Percentiles rank a stretch among this genome's conserved stretches.
phyloP scores from a whole-genome alignment of 495 filamentous ascomycete species.

The Daldinia loculata region DNA sequence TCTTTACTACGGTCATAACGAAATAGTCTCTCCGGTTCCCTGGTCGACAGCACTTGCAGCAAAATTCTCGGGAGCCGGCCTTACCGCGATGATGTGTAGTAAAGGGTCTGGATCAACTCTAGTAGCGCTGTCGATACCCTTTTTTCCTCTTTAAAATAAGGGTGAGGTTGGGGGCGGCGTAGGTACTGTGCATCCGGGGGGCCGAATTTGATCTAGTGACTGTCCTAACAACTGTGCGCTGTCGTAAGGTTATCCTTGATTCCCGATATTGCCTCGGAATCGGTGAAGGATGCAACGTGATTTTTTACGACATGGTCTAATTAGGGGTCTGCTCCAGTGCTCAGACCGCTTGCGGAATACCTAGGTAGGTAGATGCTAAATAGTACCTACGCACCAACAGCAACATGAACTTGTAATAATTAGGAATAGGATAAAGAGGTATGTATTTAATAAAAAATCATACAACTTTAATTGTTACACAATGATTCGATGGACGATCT shows the following conservation, averaged over 20 bases:
- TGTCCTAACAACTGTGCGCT: background rate
- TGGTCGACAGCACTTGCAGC: conserved; percentile 24
- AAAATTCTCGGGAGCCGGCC: conserved; percentile 26
- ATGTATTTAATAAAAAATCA: conserved; percentile 3
- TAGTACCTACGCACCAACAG: background rate
- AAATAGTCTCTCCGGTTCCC: conserved; percentile 34
- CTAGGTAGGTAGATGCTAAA: background rate
- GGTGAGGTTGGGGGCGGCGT: conserved; percentile 9
- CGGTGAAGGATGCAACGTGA: conserved; percentile 6
- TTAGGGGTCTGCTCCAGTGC: background rate
- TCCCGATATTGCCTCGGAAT: background rate
- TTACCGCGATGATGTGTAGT: conserved; percentile 6
- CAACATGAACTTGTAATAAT: background rate
- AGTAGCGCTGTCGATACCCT: conserved; percentile 5
- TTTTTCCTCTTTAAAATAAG: background rate
- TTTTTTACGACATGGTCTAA: background rate
- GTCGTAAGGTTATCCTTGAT: conserved; percentile 1
- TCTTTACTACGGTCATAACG: conserved; percentile 17
- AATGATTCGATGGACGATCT: conserved; percentile 42
- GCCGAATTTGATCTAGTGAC: background rate
- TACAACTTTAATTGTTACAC: conserved; percentile 19
- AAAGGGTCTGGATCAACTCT: conserved; percentile 10
- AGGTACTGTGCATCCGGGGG: conserved; percentile 2
- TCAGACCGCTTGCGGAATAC: background rate
- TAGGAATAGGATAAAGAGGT: background rate